Conservation (phyloP, 1,139 yeast genomes). For the Casaregolazyma lundiana region DNA sequence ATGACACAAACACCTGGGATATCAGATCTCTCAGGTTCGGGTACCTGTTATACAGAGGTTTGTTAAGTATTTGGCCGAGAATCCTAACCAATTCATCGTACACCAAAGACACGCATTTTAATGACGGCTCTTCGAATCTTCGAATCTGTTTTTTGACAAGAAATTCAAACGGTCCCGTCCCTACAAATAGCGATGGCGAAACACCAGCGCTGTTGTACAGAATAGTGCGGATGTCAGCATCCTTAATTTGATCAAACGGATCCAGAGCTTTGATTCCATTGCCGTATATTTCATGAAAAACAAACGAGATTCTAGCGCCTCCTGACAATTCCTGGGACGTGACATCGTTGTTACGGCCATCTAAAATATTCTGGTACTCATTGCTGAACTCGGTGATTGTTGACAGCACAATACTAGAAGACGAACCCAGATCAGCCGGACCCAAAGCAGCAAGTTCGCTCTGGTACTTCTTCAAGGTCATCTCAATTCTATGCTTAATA, state of each 20-base stretch:
- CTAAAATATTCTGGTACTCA: constrained; percentile 83
- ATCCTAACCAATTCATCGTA: constrained; percentile 94
- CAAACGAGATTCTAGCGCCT: constrained; percentile 98
- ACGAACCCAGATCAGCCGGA: constrained; percentile 73
- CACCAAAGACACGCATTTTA: constrained; percentile 84
- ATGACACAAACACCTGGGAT: constrained; percentile 73
- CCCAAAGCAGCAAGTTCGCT: constrained; percentile 70
- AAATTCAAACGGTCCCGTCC: constrained; percentile 95
- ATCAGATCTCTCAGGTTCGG: constrained; percentile 87
- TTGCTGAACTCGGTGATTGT: constrained; percentile 86
- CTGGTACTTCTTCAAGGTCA: constrained; percentile 82
- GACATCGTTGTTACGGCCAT: constrained; percentile 86
- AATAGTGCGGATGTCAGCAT: constrained; percentile 94
- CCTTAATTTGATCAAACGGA: constrained; percentile 96
- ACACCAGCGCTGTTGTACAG: constrained; percentile 91
- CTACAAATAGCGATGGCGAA: constrained; percentile 93
- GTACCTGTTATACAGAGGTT: constrained; percentile 80
- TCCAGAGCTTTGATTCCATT: constrained; percentile 90
- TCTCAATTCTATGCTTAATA: constrained; percentile 85
- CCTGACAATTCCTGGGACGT: constrained; percentile 76
- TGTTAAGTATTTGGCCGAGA: constrained; percentile 76
- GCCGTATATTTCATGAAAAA: constrained; percentile 92
- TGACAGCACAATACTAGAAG: constrained; percentile 81
- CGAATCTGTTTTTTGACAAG: constrained; percentile 90
- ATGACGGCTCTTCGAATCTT: constrained; percentile 93